phyloP scores from a whole-genome alignment of 192 early-diverging fungal genomes.

The Coemansia sp. region DNA sequence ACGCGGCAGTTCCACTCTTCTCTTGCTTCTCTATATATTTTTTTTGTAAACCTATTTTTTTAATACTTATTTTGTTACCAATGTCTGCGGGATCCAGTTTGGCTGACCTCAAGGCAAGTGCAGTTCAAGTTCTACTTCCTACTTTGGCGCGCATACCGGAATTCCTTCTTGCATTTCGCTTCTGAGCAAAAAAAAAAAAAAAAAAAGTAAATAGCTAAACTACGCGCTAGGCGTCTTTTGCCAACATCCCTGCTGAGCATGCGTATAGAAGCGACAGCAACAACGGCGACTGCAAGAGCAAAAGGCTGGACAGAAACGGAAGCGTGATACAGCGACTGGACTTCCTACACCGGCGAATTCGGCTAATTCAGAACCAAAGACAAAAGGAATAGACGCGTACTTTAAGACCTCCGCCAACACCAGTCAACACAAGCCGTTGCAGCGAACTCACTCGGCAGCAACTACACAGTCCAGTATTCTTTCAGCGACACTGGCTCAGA shows the following conservation, averaged over 20 bases:
- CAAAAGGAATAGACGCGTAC: conserved; percentile 16
- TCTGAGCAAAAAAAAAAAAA: not conserved
- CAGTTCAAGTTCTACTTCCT: not conserved
- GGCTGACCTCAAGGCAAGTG: conserved; percentile 35
- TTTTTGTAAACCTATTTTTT: not conserved
- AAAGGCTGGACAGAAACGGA: conserved; percentile 25
- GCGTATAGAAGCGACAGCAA: conserved; percentile 36
- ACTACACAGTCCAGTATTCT: conserved; percentile 2
- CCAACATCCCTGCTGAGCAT: not conserved
- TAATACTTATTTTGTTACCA: not conserved
- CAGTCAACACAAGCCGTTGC: conserved; percentile 1
- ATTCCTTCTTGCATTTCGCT: not conserved
- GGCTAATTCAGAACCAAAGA: conserved; percentile 4
- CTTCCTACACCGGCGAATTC: conserved; percentile 1
- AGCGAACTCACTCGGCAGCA: not conserved
- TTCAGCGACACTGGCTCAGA: conserved; percentile 1
- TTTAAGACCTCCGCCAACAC: conserved; percentile 12
- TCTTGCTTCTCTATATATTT: not conserved
- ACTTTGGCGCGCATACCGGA: not conserved
- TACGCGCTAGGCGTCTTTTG: not conserved
- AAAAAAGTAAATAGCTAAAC: not conserved
- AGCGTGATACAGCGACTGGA: conserved; percentile 19
- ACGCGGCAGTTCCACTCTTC: not conserved
- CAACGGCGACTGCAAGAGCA: conserved; percentile 32
- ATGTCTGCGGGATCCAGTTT: conserved; percentile 24